phyloP scores from a whole-genome alignment of 2,329 filamentous ascomycete genomes.

The Ophiostoma sp. region DNA sequence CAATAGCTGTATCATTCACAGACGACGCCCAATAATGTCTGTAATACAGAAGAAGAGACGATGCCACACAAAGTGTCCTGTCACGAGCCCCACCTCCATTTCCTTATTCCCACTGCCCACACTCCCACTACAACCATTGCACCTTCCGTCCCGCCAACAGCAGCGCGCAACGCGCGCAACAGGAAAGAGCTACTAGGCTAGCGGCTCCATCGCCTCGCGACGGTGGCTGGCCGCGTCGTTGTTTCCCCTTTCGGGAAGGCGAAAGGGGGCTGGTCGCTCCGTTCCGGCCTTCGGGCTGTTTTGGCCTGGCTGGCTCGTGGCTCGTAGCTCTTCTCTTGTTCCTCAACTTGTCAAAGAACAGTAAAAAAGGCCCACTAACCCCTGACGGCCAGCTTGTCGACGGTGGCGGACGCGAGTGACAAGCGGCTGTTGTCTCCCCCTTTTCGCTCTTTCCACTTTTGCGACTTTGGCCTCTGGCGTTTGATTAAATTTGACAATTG shows the following conservation, averaged over 20 bases:
- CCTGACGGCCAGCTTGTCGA: slow-evolving; percentile 2
- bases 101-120: background rate
- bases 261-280: slow-evolving; percentile 14
- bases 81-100: background rate
- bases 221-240: slow-evolving; percentile 16
- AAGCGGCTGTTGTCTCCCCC: background rate
- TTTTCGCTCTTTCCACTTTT: background rate
- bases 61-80: too few relatives aligned
- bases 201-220: slow-evolving; percentile 34
- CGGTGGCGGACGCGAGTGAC: background rate
- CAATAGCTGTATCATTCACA: background rate
- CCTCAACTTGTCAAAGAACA: background rate
- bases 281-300: background rate
- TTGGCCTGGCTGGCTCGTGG: background rate
- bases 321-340: background rate
- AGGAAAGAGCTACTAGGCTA: slow-evolving; percentile 21
- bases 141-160: background rate
- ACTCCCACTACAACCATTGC: background rate
- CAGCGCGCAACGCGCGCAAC: slow-evolving; percentile 1
- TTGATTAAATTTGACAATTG: background rate
- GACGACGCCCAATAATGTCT: background rate
- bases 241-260: background rate
- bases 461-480: background rate
- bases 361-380: background rate
- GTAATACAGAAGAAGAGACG: background rate